phyloP scores from a whole-genome alignment of 2,329 filamentous ascomycete genomes.

The Talaromyces sp. region DNA sequence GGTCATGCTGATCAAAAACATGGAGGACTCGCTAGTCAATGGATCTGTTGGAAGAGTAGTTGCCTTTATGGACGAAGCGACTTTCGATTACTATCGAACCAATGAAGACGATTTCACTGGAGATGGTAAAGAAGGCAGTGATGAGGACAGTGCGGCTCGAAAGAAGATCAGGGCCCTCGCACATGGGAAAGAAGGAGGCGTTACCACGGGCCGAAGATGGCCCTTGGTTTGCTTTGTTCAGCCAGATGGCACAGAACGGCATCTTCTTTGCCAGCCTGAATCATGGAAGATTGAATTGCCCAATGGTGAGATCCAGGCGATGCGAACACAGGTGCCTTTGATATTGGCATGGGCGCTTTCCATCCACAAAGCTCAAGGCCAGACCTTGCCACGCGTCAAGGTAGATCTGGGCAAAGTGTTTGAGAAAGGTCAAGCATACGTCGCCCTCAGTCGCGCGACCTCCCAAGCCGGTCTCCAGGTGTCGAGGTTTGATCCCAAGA shows the following conservation, averaged over 20 bases:
- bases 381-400: conserved; percentile 88
- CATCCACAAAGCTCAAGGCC: conserved; percentile 96
- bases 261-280: conserved; percentile 78
- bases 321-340: conserved; percentile 74
- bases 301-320: conserved; percentile 87
- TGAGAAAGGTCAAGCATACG: conserved; percentile 96
- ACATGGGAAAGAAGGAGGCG: conserved; percentile 42
- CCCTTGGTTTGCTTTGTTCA: conserved; percentile 81
- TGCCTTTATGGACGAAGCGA: conserved; percentile 68
- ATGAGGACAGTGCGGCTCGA: conserved; percentile 41
- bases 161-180: conserved; percentile 54
- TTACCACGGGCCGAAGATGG: conserved; percentile 55
- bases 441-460: conserved; percentile 88
- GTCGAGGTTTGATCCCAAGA: conserved; percentile 76
- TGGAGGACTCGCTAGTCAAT: conserved; percentile 90
- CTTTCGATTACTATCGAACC: conserved; percentile 54
- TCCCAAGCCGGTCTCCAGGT: conserved; percentile 84
- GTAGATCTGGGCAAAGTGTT: conserved; percentile 90
- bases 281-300: conserved; percentile 97
- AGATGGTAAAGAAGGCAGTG: conserved; percentile 43
- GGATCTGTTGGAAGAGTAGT: conserved; percentile 85
- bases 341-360: conserved; percentile 96
- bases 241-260: conserved; percentile 68
- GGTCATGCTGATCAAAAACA: conserved; percentile 99
- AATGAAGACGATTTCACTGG: conserved; percentile 53